Evolutionary conservation across 805 yeast species (phyloP), one percentile per base, ranked within the genome.

Genomic region (Ascoidea tarda): DNA sequence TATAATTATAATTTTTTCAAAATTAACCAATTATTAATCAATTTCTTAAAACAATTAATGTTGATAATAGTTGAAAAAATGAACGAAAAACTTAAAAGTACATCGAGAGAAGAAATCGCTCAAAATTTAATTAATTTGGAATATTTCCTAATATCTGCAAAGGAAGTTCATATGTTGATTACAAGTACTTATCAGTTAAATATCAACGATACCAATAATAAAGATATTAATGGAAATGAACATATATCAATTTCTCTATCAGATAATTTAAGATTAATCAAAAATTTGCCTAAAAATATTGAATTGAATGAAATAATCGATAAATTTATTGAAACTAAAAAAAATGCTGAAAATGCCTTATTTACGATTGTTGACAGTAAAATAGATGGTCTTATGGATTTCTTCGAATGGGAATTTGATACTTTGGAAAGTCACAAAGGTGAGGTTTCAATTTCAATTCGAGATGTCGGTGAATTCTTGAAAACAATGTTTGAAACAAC

Each of bases 101-200:
- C 83, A 10, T 85, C 89, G 56, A 86, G 95, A 62, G 98, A 91
- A 66, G 90, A 88, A 58, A 77, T 88, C 32, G 84, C 96, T 0
- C 98, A 93, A 69, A 87, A 87, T 58, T 73, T 87, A 58, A 84
- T 93, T 54, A 89, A 93, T 64, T 70, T 91, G 60, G 96, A 91
- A 63, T 87, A 86, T 64, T 91, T 90, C 64, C 74, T 86, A 47
- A 79, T 74, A 59, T 87, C 95, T 53, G 77, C 90, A 6, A 71
- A 72, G 51, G 89, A 84, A 63, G 73, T 91, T 50, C 74, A 76
- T 53, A 59, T 59, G 33, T 58, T 65, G 50, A 64, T 78, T 60
- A 69, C 72, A 21, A 65, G 62, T 16, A 62, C 65, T 44, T 64
- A 72, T 10, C 53, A 49, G 6, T 52, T 52, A 21, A 55, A 62